A percentile compares a stretch with the other conserved stretches of the same genome.
These are phyloP conservation scores for Phalaenopsis equestris DNA, from an alignment of 106 monocot species.

Conservation along the genomic window DNA sequence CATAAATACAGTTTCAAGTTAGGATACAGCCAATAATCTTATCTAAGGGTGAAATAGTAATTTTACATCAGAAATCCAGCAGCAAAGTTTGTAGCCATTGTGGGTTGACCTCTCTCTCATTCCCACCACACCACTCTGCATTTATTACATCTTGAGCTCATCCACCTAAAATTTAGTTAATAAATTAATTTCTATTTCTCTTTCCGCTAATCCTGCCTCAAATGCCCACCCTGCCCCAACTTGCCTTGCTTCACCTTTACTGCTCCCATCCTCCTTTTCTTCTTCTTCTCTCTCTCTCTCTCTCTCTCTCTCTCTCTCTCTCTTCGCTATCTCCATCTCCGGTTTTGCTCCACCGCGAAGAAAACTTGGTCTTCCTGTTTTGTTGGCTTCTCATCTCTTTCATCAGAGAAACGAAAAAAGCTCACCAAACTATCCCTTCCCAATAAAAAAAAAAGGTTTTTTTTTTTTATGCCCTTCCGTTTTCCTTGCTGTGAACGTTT, in stretches of 20 bases:
- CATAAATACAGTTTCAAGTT: no score
- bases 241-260: conserved; percentile 21
- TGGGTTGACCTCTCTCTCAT: no score
- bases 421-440: conserved; percentile 1
- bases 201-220: no score
- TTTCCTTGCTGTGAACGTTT: neutral
- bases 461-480: neutral
- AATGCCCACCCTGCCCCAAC: neutral
- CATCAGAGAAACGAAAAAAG: conserved; percentile 1
- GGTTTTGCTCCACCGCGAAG: conserved; percentile 9
- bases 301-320: conserved; percentile 1
- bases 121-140: neutral
- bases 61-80: neutral
- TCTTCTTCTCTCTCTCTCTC: neutral
- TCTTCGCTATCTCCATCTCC: neutral
- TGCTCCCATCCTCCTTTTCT: conserved; percentile 10
- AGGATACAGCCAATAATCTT: neutral
- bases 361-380: neutral
- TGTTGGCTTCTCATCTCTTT: neutral
- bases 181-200: no score
- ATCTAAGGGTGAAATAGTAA: neutral
- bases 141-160: neutral
- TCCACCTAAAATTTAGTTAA: neutral
- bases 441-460: neutral
- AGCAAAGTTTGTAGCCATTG: no score